phyloP scores from a whole-genome alignment of 129 eudicot genomes.

The carrot (Daucus carota) region DH1_v3.0 NC_030383.2:52516501-52517000 shows the following conservation, averaged over 20 bases:
- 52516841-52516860: conserved; percentile 11
- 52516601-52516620: background rate
- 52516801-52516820: background rate
- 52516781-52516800: background rate
- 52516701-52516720: background rate
- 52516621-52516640: conserved; percentile 6
- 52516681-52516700: background rate
- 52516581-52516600: background rate
- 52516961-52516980: background rate
- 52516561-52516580: background rate
- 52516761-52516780: conserved; percentile 1
- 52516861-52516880: conserved; percentile 13
- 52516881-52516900: conserved; percentile 21
- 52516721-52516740: conserved; percentile 8
- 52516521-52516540: conserved; percentile 4
- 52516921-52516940: conserved; percentile 14
- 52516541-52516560: background rate
- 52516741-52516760: conserved; percentile 2
- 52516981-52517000: conserved; percentile 6
- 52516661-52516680: background rate
- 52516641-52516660: background rate
- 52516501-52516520: background rate
- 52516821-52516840: conserved; percentile 7
- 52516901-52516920: conserved; percentile 9
- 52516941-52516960: background rate